Conservation (phyloP, 805 yeast genomes). For the Kuraishia molischiana region DNA sequence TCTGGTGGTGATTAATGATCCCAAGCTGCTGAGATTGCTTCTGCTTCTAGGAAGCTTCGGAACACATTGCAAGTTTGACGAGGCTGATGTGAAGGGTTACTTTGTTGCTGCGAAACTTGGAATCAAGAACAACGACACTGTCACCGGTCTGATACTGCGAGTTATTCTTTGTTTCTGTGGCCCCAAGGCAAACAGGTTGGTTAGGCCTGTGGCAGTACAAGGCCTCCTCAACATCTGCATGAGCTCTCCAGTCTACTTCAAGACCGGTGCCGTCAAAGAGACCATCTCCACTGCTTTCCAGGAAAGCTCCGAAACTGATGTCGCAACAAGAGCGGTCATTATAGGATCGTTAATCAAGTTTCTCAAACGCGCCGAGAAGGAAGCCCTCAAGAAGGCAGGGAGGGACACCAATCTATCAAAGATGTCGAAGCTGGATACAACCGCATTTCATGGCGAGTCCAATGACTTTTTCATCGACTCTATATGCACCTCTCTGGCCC, state of each 20-base stretch:
- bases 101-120: constrained; percentile 31
- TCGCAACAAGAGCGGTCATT: constrained; percentile 38
- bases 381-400: constrained; percentile 30
- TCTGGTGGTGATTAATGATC: constrained; percentile 20
- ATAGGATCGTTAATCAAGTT: constrained; percentile 50
- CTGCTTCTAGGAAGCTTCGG: constrained; percentile 66
- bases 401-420: constrained; percentile 25
- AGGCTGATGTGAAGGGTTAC: constrained; percentile 17
- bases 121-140: constrained; percentile 40
- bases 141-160: constrained; percentile 48
- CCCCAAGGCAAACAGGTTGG: constrained; percentile 15
- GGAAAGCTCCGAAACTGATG: constrained; percentile 29
- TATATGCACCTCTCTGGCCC: constrained; percentile 63
- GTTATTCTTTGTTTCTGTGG: constrained; percentile 47
- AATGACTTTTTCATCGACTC: constrained; percentile 49
- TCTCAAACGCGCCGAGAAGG: constrained; percentile 44
- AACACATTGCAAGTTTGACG: constrained; percentile 53
- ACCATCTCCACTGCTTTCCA: background rate
- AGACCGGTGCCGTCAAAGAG: background rate
- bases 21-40: constrained; percentile 44
- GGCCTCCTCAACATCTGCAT: constrained; percentile 48
- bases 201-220: constrained; percentile 43
- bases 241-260: background rate
- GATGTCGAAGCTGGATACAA: constrained; percentile 28
- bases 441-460: constrained; percentile 46